Conservation (phyloP, 176 grass and related monocot genomes). For the Oropetium thomaeum region DNA sequence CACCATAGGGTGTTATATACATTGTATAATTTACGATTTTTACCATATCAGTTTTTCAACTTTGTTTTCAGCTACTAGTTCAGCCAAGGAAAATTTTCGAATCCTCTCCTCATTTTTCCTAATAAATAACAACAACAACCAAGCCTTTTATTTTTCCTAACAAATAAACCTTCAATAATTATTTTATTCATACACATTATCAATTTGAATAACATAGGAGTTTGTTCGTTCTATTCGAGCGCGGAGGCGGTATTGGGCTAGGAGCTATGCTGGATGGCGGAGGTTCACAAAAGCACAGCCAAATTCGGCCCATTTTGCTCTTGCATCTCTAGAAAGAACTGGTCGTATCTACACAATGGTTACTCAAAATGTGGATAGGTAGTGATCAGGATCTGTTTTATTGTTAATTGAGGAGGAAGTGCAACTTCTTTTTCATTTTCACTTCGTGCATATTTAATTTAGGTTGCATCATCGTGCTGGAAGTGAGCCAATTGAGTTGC, state of each 20-base stretch:
- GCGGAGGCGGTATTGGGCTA: constrained; percentile 84
- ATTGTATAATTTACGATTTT: neutral
- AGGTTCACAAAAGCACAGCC: constrained; percentile 76
- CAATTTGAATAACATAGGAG: constrained; percentile 52
- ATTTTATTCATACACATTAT: constrained; percentile 2
- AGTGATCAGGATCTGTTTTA: neutral
- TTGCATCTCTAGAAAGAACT: constrained; percentile 79
- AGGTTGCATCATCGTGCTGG: constrained; percentile 91
- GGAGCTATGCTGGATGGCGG: constrained; percentile 96
- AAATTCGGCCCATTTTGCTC: constrained; percentile 73
- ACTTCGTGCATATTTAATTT: constrained; percentile 30
- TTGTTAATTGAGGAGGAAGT: constrained; percentile 8
- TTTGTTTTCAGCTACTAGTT: neutral
- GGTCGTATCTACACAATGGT: constrained; percentile 73
- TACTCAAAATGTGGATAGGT: constrained; percentile 99
- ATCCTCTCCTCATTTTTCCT: neutral
- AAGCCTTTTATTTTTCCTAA: constrained; percentile 1
- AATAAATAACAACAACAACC: no score
- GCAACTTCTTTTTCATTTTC: constrained; percentile 14
- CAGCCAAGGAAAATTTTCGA: neutral
- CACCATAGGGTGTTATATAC: neutral
- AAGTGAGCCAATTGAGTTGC: constrained; percentile 83
- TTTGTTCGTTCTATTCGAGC: constrained; percentile 74
- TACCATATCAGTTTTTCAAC: neutral
- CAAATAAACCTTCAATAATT: neutral